Conservation (phyloP, 345 rosid genomes). For the Geranium brycei region DNA sequence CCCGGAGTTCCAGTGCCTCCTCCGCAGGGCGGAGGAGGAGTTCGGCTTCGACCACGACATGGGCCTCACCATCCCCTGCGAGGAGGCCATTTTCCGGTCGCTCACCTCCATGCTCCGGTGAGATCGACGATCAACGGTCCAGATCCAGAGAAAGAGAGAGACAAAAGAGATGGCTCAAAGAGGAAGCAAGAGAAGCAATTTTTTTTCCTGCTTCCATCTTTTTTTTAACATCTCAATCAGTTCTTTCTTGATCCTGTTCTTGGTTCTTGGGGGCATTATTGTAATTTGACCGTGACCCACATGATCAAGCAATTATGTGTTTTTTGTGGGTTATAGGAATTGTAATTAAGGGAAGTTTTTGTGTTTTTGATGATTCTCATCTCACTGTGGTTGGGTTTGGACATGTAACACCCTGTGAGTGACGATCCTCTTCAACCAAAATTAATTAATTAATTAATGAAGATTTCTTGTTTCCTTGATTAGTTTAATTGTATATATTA, state of each 20-base stretch:
- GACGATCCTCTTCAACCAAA: too few relatives aligned
- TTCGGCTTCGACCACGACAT: constrained; percentile 26
- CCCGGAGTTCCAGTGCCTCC: constrained; percentile 23
- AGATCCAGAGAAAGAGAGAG: constrained; percentile 1
- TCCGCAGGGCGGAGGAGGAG: constrained; percentile 27
- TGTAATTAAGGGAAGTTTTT: too few relatives aligned
- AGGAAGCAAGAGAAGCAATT: background rate
- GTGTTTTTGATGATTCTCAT: too few relatives aligned
- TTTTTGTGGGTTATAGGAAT: too few relatives aligned
- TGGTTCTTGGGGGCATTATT: too few relatives aligned
- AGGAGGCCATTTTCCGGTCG: constrained; percentile 21
- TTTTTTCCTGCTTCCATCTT: background rate
- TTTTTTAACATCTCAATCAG: background rate
- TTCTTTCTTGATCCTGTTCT: background rate
- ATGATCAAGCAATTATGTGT: too few relatives aligned
- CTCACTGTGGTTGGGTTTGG: too few relatives aligned
- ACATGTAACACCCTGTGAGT: too few relatives aligned
- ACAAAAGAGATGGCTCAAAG: background rate
- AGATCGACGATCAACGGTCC: background rate
- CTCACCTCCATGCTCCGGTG: constrained; percentile 12
- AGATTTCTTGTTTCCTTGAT: too few relatives aligned
- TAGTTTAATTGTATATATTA: too few relatives aligned
- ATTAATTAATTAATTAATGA: too few relatives aligned
- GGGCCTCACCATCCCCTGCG: constrained; percentile 36
- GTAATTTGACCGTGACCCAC: too few relatives aligned